phyloP scores from a whole-genome alignment of 2,329 filamentous ascomycete species.

The Byssochlamys sp. region DNA sequence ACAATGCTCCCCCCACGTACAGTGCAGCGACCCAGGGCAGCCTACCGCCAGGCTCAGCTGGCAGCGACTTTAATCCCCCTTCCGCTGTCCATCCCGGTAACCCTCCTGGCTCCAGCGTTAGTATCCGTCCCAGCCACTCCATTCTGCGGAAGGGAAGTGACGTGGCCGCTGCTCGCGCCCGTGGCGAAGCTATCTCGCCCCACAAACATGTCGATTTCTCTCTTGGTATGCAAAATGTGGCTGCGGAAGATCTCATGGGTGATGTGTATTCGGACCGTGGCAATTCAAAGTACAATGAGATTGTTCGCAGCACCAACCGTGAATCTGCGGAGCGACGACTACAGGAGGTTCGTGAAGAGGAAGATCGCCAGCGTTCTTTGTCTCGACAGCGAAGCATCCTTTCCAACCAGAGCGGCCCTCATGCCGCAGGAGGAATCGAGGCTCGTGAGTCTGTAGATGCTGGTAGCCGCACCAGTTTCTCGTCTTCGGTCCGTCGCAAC shows the following conservation, averaged over 20 bases:
- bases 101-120: conserved; percentile 19
- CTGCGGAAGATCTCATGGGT: conserved; percentile 49
- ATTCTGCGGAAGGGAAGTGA: conserved; percentile 46
- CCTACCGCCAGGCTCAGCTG: conserved; percentile 19
- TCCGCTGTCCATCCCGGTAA: conserved; percentile 15
- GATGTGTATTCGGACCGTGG: conserved; percentile 55
- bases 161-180: conserved; percentile 36
- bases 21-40: conserved; percentile 35
- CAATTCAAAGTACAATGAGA: conserved; percentile 30
- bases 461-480: conserved; percentile 18
- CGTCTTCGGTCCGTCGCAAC: conserved; percentile 43
- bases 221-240: conserved; percentile 54
- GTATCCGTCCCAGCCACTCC: conserved; percentile 35
- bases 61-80: conserved; percentile 4
- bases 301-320: conserved; percentile 31
- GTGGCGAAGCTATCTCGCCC: conserved; percentile 48
- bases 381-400: neutral
- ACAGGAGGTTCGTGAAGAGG: conserved; percentile 17
- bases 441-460: conserved; percentile 14
- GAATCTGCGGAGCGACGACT: conserved; percentile 31
- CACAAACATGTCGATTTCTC: conserved; percentile 63
- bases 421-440: conserved; percentile 14
- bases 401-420: conserved; percentile 5
- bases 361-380: neutral
- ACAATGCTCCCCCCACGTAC: conserved; percentile 37